Percentiles rank a stretch among this genome's conserved stretches.
phyloP scores from a whole-genome alignment of 2,329 filamentous ascomycete genomes.

The Cytospora paraplurivora region DNA sequence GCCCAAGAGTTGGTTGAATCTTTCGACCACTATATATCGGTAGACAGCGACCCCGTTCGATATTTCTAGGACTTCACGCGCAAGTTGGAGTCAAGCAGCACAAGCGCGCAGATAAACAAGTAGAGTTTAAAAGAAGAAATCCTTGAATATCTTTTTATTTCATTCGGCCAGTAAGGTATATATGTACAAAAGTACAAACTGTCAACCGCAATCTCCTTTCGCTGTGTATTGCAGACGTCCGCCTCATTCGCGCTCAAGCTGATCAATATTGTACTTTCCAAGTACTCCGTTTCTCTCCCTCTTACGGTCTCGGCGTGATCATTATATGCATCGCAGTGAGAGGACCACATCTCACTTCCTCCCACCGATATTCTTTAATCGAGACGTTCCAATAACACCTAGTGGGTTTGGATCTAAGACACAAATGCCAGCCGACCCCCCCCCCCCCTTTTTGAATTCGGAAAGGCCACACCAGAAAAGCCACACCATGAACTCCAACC shows the following conservation, averaged over 20 bases:
- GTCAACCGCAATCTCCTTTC: not conserved
- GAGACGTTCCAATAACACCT: constrained; percentile 3
- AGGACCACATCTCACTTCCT: not conserved
- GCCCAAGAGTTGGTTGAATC: not conserved
- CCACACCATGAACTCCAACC: constrained; percentile 13
- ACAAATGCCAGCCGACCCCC: not conserved
- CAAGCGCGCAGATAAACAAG: not conserved
- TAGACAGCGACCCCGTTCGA: not conserved
- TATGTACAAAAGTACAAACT: not conserved
- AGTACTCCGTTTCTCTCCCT: not conserved
- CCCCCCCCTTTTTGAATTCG: constrained; percentile 9
- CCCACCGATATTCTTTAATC: not conserved
- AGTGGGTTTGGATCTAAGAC: not conserved
- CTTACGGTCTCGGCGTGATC: not conserved
- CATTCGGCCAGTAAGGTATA: not conserved
- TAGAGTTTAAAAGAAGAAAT: not conserved
- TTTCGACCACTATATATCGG: too few species aligned
- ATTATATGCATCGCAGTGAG: not conserved
- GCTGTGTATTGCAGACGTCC: not conserved
- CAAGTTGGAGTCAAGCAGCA: not conserved
- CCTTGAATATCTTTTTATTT: not conserved
- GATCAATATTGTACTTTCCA: not conserved
- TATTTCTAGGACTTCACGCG: not conserved
- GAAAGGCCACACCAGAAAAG: constrained; percentile 11
- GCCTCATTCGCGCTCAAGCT: not conserved